phyloP scores from a whole-genome alignment of 1,139 yeast genomes.

The Ogataea hybrid region DNA sequence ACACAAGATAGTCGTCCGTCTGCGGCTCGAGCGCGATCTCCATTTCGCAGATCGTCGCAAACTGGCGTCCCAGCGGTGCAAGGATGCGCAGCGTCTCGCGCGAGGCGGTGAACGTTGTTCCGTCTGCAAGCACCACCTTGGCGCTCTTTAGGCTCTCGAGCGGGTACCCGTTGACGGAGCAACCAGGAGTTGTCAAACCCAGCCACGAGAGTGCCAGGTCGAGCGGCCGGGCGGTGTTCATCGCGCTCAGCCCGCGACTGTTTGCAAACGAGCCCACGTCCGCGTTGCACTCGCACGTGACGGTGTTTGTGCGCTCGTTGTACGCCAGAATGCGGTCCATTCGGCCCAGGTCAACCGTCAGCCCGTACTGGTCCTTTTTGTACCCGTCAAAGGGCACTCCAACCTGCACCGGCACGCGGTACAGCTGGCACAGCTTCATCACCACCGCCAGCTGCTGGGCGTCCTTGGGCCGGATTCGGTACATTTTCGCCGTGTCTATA shows the following conservation, averaged over 20 bases:
- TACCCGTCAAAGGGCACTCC: conserved; percentile 10
- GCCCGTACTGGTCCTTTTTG: conserved; percentile 11
- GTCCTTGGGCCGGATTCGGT: conserved; percentile 22
- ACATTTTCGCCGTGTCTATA: conserved; percentile 28
- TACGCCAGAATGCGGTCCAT: conserved; percentile 10
- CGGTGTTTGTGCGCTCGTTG: conserved; percentile 3
- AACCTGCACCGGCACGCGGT: conserved; percentile 26
- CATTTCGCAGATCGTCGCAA: conserved; percentile 24
- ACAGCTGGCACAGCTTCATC: conserved; percentile 25
- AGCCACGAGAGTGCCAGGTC: conserved; percentile 22
- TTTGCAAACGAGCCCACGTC: conserved; percentile 4
- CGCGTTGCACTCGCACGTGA: conserved; percentile 11
- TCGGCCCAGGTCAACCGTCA: conserved; percentile 17
- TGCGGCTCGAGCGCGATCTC: conserved; percentile 6
- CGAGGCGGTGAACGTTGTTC: conserved; percentile 16
- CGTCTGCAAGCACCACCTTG: conserved; percentile 30
- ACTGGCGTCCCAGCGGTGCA: conserved; percentile 11
- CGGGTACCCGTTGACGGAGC: conserved; percentile 17
- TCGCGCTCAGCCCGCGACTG: conserved; percentile 4
- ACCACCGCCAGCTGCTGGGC: conserved; percentile 25
- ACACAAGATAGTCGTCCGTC: conserved; percentile 6
- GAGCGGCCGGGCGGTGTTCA: conserved; percentile 7
- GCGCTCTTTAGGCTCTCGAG: conserved; percentile 12
- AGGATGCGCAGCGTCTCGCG: conserved; percentile 15
- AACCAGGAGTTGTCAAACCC: conserved; percentile 17